Base-by-base conservation (phyloP, 768 basidiomycete species). In the Lanmaoa pseudosensibilis region DNA sequence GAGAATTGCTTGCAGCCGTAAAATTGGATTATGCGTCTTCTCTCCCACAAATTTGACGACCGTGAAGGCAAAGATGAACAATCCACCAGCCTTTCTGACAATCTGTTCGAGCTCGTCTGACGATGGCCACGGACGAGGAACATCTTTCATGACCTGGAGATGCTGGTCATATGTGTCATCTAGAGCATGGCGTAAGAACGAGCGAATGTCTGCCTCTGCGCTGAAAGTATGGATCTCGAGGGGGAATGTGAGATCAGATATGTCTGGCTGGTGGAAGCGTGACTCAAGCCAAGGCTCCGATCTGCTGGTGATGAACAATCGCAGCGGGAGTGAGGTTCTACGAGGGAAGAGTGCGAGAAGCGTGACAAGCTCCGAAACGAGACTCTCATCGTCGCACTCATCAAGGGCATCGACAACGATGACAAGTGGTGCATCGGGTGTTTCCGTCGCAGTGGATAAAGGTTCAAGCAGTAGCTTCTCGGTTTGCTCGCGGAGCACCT, bases 21-120 rank as follows among this genome's bases (percentile, higher is more conserved):
- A n/a, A 9, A 48, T 23, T 1, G 64, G 64, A 43, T 60, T 45
- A 25, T 59, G 64, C 16, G 56, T 59, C 34, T 36, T 54, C 19
- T 53, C 58, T 30, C 62, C 63, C 0, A 68, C 55, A 16, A 67
- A 72, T 34, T 67, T 68, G 49, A 66, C 57, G 19, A 71, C 65
- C 0, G 69, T 71, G 10, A 64, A 54, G 1, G 69, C 69, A 30
- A 70, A 69, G 7, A 71, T 65, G 40, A 73, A 73, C 23, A 71
- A 47, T 18, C 70, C 67, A 1, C 52, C 63, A 7, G 69, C 54
- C 30, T 61, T 63, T 19, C 33, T 50, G 18, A 71, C 64, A 0
- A 60, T 46, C 4, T 30, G 50, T 10, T 66, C 65, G 15, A 71
- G 52, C 5, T 63, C 64, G 8, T 61, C 62, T 0, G 57, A 49